Evolutionary conservation across 345 rosid genomes (phyloP).

Genomic region (Brassica rapa): DNA sequence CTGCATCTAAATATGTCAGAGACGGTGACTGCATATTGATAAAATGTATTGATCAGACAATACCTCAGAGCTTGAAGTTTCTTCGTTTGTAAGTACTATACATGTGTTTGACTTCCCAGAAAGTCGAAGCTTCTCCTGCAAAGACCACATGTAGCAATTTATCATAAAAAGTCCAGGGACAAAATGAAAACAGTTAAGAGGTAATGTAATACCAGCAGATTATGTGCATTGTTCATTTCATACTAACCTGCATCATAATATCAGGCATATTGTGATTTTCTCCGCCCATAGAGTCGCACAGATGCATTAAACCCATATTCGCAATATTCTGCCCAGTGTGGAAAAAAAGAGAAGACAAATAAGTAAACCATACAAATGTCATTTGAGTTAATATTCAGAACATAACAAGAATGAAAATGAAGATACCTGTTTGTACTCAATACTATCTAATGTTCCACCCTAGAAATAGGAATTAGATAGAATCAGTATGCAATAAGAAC

Average conservation of each 20-base stretch:
- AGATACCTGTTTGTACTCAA: slow-evolving; percentile 86
- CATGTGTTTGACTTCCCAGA: slow-evolving; percentile 54
- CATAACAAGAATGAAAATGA: neutral
- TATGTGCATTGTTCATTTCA: slow-evolving; percentile 2
- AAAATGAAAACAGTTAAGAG: slow-evolving; percentile 8
- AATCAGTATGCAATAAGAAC: slow-evolving; percentile 27
- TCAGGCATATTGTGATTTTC: slow-evolving; percentile 43
- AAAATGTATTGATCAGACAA: neutral
- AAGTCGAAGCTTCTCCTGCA: slow-evolving; percentile 69
- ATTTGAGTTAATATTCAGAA: slow-evolving; percentile 11
- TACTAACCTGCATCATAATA: slow-evolving; percentile 47
- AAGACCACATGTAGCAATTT: slow-evolving; percentile 30
- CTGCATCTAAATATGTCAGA: slow-evolving; percentile 6
- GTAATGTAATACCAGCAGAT: neutral
- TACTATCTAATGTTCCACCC: slow-evolving; percentile 75
- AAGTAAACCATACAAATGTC: slow-evolving; percentile 4
- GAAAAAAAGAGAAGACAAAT: neutral
- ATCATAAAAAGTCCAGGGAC: neutral
- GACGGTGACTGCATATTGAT: neutral
- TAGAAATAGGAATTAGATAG: slow-evolving; percentile 25
- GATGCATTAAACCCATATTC: slow-evolving; percentile 47
- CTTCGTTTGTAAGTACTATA: slow-evolving; percentile 46
- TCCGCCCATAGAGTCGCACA: slow-evolving; percentile 50
- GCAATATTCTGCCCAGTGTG: slow-evolving; percentile 45
- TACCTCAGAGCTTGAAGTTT: slow-evolving; percentile 55